These are phyloP conservation scores for Protoeuglena noctilucae DNA, from an alignment of 139 green algal species.

Conservation along the genomic window DNA sequence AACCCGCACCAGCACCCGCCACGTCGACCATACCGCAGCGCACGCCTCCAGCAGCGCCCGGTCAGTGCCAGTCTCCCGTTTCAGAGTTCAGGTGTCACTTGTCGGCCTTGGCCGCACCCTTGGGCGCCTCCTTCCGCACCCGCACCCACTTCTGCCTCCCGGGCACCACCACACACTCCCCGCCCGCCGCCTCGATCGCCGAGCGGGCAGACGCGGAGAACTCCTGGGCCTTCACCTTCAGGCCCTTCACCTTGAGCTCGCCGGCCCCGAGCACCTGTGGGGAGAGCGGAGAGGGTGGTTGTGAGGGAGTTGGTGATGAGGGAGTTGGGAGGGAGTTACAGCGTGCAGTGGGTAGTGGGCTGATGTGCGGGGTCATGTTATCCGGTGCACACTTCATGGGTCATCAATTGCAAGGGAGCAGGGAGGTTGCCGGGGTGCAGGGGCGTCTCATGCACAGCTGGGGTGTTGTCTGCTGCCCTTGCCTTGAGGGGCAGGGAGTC, in stretches of 20 bases:
- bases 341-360: too few relatives aligned
- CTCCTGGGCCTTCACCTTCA: constrained; percentile 64
- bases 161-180: constrained; percentile 35
- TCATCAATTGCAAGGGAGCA: background rate
- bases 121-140: background rate
- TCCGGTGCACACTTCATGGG: background rate
- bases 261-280: constrained; percentile 77
- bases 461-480: background rate
- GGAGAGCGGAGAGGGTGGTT: too few relatives aligned
- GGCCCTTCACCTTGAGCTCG: constrained; percentile 34
- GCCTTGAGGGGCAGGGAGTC: constrained; percentile 81
- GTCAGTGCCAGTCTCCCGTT: too few relatives aligned
- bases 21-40: too few relatives aligned
- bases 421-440: background rate
- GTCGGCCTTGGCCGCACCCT: too few relatives aligned
- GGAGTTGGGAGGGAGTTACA: too few relatives aligned
- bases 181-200: constrained; percentile 79
- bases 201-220: constrained; percentile 59
- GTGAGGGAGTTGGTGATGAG: too few relatives aligned
- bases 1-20: too few relatives aligned
- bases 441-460: background rate
- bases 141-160: constrained; percentile 59
- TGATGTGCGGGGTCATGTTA: constrained; percentile 12
- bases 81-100: too few relatives aligned
- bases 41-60: too few relatives aligned